Evolutionary conservation across 352 stramenopile species (phyloP).

Genomic region (Pythium insidiosum): DNA sequence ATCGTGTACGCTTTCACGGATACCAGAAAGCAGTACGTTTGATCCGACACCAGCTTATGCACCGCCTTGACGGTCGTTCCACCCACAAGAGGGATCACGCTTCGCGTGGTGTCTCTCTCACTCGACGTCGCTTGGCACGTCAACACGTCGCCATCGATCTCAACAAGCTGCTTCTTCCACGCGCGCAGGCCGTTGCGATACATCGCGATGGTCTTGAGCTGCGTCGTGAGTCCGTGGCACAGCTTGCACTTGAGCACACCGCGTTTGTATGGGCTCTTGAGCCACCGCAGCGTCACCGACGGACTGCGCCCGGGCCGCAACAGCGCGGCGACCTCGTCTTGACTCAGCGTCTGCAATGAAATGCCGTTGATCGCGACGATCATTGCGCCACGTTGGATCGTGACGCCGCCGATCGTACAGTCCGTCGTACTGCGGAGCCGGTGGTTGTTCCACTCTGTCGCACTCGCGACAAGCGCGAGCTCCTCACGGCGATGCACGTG

Average conservation of each 20-base stretch:
- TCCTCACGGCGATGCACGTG: slow-evolving; percentile 3
- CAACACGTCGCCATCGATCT: slow-evolving; percentile 54
- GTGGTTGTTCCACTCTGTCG: slow-evolving; percentile 48
- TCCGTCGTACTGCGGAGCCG: slow-evolving; percentile 41
- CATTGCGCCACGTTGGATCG: slow-evolving; percentile 41
- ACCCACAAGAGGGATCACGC: slow-evolving; percentile 33
- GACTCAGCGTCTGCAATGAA: slow-evolving; percentile 45
- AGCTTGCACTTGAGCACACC: slow-evolving; percentile 44
- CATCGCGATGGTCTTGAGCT: slow-evolving; percentile 50
- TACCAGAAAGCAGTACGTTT: slow-evolving; percentile 63
- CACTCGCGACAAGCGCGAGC: slow-evolving; percentile 7
- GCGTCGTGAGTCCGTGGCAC: slow-evolving; percentile 39
- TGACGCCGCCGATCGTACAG: slow-evolving; percentile 14
- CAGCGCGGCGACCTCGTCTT: slow-evolving; percentile 29
- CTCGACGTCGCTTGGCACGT: slow-evolving; percentile 28
- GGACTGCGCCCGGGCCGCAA: slow-evolving; percentile 22
- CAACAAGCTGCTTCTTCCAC: slow-evolving; percentile 58
- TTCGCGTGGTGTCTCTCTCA: slow-evolving; percentile 8
- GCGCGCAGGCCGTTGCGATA: slow-evolving; percentile 26
- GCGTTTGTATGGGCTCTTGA: slow-evolving; percentile 32
- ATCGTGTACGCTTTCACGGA: slow-evolving; percentile 48
- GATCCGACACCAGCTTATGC: slow-evolving; percentile 50
- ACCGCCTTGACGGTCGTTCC: slow-evolving; percentile 51
- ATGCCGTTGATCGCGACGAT: slow-evolving; percentile 55
- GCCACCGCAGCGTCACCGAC: slow-evolving; percentile 36